Percentiles rank a stretch among this genome's conserved stretches.
Evolutionary conservation across 345 rosid genomes (phyloP).

Genomic region (Salix suchowensis): DNA sequence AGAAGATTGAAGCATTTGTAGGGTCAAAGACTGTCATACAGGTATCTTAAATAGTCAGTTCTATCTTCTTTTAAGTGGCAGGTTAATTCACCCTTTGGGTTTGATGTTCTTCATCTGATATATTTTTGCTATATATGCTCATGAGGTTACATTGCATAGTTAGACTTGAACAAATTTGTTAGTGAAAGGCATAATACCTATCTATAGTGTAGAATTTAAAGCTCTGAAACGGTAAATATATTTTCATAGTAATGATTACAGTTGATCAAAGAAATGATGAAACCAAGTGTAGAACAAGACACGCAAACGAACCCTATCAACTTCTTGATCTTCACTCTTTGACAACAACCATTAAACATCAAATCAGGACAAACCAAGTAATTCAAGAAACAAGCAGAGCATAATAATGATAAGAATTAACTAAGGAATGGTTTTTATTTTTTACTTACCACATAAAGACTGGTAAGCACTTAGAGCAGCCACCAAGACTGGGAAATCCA

Average conservation of each 20-base stretch:
- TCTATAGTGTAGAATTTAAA: neutral
- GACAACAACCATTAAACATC: neutral
- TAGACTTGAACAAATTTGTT: neutral
- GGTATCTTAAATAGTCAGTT: constrained; percentile 35
- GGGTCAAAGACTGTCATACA: constrained; percentile 93
- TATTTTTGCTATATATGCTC: neutral
- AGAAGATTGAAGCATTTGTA: constrained; percentile 94
- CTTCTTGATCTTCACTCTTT: neutral
- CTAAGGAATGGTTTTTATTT: too few relatives aligned
- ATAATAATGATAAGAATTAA: neutral
- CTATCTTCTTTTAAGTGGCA: neutral
- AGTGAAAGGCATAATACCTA: neutral
- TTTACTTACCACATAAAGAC: constrained; percentile 48
- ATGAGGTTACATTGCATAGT: neutral
- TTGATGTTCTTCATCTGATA: neutral
- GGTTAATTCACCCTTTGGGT: neutral
- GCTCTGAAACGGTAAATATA: neutral
- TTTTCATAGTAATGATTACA: neutral
- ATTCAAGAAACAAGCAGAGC: neutral
- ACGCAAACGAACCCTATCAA: too few relatives aligned
- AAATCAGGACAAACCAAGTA: constrained; percentile 2
- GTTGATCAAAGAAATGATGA: neutral
- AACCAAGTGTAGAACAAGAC: neutral
- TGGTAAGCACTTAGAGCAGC: constrained; percentile 77
- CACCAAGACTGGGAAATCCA: constrained; percentile 57